Evolutionary conservation across 2,329 filamentous ascomycete species (phyloP).

Genomic region (Didymella arachidicola): DNA sequence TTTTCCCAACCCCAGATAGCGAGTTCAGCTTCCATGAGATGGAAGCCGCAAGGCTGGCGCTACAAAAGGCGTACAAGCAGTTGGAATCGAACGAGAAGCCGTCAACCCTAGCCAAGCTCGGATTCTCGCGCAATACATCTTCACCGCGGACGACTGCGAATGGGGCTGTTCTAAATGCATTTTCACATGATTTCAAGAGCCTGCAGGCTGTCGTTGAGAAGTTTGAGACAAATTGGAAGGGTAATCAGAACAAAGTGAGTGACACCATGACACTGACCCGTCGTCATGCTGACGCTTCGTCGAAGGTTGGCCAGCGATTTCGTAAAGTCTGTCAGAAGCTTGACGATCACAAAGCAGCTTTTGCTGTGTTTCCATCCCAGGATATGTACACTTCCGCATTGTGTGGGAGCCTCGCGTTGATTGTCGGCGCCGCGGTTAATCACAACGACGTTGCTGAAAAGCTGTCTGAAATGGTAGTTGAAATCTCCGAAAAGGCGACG

Average conservation of each 20-base stretch:
- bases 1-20: too few species aligned
- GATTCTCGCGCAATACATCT: background rate
- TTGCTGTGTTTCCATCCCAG: background rate
- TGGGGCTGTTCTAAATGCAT: background rate
- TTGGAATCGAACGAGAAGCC: background rate
- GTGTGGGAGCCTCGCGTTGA: background rate
- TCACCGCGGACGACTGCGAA: background rate
- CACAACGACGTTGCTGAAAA: background rate
- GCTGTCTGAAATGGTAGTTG: background rate
- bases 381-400: background rate
- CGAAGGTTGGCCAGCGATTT: background rate
- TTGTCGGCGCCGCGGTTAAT: background rate
- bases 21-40: background rate
- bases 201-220: background rate
- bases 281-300: background rate
- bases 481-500: background rate
- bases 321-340: slow-evolving; percentile 1
- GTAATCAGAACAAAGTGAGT: background rate
- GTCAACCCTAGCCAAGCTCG: background rate
- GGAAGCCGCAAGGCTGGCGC: background rate
- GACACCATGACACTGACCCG: background rate
- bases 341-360: background rate
- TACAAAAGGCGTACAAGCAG: background rate
- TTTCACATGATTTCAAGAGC: background rate
- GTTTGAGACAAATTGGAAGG: background rate